Evolutionary conservation across 306 rosid genomes (phyloP), one percentile per base, ranked within the genome.

Genomic region (Prunus padus): DNA sequence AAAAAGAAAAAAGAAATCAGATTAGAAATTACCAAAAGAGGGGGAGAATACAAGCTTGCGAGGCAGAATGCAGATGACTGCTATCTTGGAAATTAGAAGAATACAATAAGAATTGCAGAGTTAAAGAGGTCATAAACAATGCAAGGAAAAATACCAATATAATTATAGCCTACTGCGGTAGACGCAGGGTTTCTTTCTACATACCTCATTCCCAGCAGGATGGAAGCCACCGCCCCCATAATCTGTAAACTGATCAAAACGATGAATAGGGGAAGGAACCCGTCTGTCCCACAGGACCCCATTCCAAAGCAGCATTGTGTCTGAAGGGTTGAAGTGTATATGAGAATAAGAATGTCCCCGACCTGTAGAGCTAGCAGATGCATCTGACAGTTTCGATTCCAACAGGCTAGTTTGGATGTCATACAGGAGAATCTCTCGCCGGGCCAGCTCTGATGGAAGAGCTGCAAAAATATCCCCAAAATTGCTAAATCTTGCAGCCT

Each of bases 171-270:
- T 37, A 37, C 42, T 37, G 9, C 7, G 42, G 9, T 7, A 37
- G 42, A 37, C 42, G 42, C 9, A 37, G 4, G 42, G 42, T 37
- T 37, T 37, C 42, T 37, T 62, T 76, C 78, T 23, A 65, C 80
- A 69, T 81, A 96, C 99, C 99, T 96, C 99, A 25, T 96, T 96
- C 72, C 99, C 99, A 73, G 96, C 93, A 72, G 99, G 99, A 89
- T 96, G 99, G 84, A 96, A 92, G 74, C 99, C 99, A 14, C 99
- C 99, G 59, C 99, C 99, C 9, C 98, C 99, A 84, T 92, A 90
- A 72, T 96, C 99, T 0, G 99, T 90, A 77, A 96, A 96, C 86
- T 90, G 99, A 84, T 96, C 99, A 79, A 96, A 96, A 46, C 96
- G 97, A 84, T 89, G 91, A 86, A 92, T 88, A 42, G 91, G 99